Base-by-base conservation (phyloP, 2,329 filamentous ascomycete genomes). In the Aspergillus ruber region DNA sequence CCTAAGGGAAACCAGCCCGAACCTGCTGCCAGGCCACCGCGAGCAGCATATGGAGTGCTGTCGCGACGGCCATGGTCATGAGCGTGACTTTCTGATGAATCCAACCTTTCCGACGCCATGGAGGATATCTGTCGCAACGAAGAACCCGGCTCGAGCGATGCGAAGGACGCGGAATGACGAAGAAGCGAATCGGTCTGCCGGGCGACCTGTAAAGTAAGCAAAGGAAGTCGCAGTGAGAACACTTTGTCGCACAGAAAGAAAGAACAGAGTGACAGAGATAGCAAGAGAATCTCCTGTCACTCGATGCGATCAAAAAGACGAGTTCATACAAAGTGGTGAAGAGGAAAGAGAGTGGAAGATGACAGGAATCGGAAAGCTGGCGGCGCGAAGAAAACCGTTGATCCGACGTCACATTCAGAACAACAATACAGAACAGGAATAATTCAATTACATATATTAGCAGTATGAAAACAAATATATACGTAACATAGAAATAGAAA, bases 1-100 rank as follows among this genome's bases (percentile, higher is more conserved):
- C 90, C 85, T 18, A 97, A 72, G 2, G 93, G 90, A 56, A 98
- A 97, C 67, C 80, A 84, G 29, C 70, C 59, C 23, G 63, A 58
- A 44, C 60, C 59, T 10, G 68, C 58, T 1, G 59, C 60, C 13
- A 60, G 59, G 18, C 53, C 64, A 46, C 59, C 64, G 46, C 64
- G 57, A 25, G 57, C 56, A n/a, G 65, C 60, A 53, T 67, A 58
- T n/a, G 66, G 62, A 17, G 54, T 57, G 9, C 50, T 50, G 25
- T 59, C 50, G 41, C 49, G 54, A 15, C 52, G 52, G 15, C 18
- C 45, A 33, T 55, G 58, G 21, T 53, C 51, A n/a, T 50, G 59
- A 12, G 58, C 42, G 38, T 64, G 62, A 48, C 61, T 57, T 27
- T 61, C 56, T 7, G 64, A 57, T 32, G 62, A 56, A 50, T 63